These are phyloP conservation scores for Phytophthora agathidicida DNA, from an alignment of 352 stramenopile genomes.

Conservation along the genomic window DNA sequence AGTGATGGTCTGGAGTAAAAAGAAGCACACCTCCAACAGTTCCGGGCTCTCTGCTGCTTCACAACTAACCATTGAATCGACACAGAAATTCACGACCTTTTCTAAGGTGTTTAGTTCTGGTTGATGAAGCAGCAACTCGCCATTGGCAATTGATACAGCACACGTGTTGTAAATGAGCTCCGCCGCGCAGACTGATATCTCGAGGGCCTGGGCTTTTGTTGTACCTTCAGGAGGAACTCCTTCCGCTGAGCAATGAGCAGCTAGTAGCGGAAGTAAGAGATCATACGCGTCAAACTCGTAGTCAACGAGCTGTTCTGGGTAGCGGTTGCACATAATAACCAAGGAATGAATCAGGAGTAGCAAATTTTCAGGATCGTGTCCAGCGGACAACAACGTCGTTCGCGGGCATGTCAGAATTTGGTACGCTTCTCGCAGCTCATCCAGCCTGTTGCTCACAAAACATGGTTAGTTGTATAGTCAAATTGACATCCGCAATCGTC, in stretches of 20 bases:
- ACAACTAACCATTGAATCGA: slow-evolving; percentile 56
- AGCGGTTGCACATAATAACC: slow-evolving; percentile 71
- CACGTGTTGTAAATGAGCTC: slow-evolving; percentile 78
- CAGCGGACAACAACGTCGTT: slow-evolving; percentile 62
- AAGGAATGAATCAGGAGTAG: slow-evolving; percentile 69
- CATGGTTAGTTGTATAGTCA: neutral
- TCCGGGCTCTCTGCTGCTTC: slow-evolving; percentile 35
- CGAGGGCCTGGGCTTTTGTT: slow-evolving; percentile 44
- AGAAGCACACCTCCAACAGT: slow-evolving; percentile 59
- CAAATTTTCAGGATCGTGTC: slow-evolving; percentile 78
- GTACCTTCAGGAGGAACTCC: slow-evolving; percentile 46
- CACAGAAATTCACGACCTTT: slow-evolving; percentile 72
- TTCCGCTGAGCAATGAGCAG: slow-evolving; percentile 63
- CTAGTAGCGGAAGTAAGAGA: slow-evolving; percentile 63
- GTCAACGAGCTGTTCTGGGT: slow-evolving; percentile 47
- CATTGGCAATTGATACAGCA: slow-evolving; percentile 62
- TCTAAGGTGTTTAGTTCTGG: slow-evolving; percentile 56
- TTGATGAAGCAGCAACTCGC: slow-evolving; percentile 60
- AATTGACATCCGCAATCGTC: neutral
- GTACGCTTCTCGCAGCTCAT: slow-evolving; percentile 66
- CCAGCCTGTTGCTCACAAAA: slow-evolving; percentile 33
- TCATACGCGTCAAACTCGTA: slow-evolving; percentile 79
- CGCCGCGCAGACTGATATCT: slow-evolving; percentile 67
- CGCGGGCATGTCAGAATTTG: slow-evolving; percentile 70
- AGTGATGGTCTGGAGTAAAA: slow-evolving; percentile 76